Conservation (phyloP, 305 asterid genomes). For the Rubia peregrina region DNA sequence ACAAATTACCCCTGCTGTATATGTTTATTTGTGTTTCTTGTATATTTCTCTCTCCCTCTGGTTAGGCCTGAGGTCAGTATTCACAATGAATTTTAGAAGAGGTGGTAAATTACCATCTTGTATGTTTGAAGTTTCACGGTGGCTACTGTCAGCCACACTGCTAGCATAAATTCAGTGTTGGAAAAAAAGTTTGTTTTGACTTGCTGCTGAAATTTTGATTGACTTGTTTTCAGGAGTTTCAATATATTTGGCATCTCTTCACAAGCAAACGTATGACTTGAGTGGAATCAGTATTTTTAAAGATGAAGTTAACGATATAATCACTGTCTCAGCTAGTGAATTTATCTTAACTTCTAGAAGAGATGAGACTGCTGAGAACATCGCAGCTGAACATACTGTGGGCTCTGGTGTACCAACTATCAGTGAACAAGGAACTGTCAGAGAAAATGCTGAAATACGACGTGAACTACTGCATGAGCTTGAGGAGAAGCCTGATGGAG, state of each 20-base stretch:
- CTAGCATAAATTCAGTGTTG: constrained; percentile 6
- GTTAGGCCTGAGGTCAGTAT: not conserved
- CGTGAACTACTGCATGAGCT: constrained; percentile 24
- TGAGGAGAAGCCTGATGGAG: constrained; percentile 31
- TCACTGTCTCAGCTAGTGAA: constrained; percentile 28
- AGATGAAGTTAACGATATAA: constrained; percentile 29
- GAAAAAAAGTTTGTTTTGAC: constrained; percentile 1
- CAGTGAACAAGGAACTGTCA: constrained; percentile 21
- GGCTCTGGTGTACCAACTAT: constrained; percentile 24
- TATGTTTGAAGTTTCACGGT: not conserved
- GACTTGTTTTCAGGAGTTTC: constrained; percentile 49
- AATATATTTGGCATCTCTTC: constrained; percentile 49
- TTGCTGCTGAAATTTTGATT: constrained; percentile 8
- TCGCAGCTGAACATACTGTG: constrained; percentile 16
- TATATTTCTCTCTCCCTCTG: not conserved
- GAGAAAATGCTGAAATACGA: constrained; percentile 31
- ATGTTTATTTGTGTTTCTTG: not conserved
- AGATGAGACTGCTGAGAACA: constrained; percentile 24
- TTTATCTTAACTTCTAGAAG: constrained; percentile 25
- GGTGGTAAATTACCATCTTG: not conserved
- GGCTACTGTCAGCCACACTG: constrained; percentile 1
- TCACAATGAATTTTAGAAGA: not conserved
- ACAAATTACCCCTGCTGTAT: not conserved
- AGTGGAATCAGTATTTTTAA: constrained; percentile 42
- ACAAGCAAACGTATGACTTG: constrained; percentile 50